Conservation (phyloP, 192 early-diverging fungal genomes). For the Backusella parvicylindrica region DNA sequence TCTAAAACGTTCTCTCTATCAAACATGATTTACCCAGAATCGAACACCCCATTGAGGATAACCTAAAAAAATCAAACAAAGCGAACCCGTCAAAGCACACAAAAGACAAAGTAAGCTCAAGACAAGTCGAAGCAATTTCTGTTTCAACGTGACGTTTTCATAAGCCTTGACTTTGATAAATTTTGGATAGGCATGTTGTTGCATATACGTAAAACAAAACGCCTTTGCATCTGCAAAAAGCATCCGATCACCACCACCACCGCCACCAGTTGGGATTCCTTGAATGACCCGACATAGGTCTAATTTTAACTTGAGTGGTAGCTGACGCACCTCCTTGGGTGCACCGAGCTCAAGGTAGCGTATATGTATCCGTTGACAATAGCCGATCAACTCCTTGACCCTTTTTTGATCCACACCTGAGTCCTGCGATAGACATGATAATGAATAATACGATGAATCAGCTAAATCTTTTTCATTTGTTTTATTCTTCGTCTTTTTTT, state of each 20-base stretch:
- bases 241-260: constrained; percentile 35
- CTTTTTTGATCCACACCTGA: not conserved
- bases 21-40: constrained; percentile 42
- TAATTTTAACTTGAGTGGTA: constrained; percentile 31
- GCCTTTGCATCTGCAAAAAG: constrained; percentile 56
- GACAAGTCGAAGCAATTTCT: constrained; percentile 40
- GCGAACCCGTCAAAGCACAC: constrained; percentile 43
- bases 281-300: not conserved
- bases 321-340: constrained; percentile 37
- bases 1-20: too few relatives aligned
- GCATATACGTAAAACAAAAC: constrained; percentile 46
- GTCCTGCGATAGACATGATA: not conserved
- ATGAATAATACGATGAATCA: constrained; percentile 3
- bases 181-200: constrained; percentile 46
- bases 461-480: constrained; percentile 29
- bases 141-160: constrained; percentile 48
- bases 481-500: constrained; percentile 6
- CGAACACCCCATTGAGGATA: constrained; percentile 37
- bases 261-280: not conserved
- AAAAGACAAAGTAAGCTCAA: constrained; percentile 46
- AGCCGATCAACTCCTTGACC: constrained; percentile 18
- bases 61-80: constrained; percentile 54
- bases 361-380: constrained; percentile 49
- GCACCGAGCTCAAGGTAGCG: constrained; percentile 47
- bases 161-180: constrained; percentile 53